These are phyloP conservation scores for Globisporangium emineosum DNA, from an alignment of 352 stramenopile genomes.

Conservation along the genomic window DNA sequence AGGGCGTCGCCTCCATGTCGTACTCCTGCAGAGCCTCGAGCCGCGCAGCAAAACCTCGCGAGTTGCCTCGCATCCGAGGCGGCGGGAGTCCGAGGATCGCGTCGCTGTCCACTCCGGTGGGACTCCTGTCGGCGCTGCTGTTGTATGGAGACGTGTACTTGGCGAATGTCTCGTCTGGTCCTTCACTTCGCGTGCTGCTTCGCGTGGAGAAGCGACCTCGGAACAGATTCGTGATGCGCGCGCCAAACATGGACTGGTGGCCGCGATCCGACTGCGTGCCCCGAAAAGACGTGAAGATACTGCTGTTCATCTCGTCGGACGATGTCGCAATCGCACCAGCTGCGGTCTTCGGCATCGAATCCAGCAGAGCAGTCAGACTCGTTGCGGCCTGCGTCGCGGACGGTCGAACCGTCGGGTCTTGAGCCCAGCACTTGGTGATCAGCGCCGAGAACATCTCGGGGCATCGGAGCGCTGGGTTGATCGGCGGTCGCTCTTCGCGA, in stretches of 20 bases:
- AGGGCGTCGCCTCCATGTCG: slow-evolving; percentile 29
- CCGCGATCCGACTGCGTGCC: slow-evolving; percentile 28
- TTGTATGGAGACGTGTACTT: slow-evolving; percentile 46
- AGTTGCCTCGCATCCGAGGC: slow-evolving; percentile 13
- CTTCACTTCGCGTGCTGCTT: slow-evolving; percentile 32
- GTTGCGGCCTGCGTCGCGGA: slow-evolving; percentile 45
- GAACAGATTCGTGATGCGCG: slow-evolving; percentile 71
- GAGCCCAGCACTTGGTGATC: slow-evolving; percentile 61
- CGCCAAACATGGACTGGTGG: slow-evolving; percentile 35
- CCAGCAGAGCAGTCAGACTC: slow-evolving; percentile 52
- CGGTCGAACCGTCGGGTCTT: slow-evolving; percentile 46
- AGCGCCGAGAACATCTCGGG: slow-evolving; percentile 58
- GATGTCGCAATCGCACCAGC: slow-evolving; percentile 27
- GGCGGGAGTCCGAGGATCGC: slow-evolving; percentile 28
- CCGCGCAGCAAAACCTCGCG: slow-evolving; percentile 31
- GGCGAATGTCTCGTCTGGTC: slow-evolving; percentile 32
- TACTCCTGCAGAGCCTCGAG: slow-evolving; percentile 71
- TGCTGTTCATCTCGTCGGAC: slow-evolving; percentile 51
- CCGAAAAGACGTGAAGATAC: slow-evolving; percentile 52
- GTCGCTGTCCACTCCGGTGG: slow-evolving; percentile 19
- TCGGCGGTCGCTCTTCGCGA: slow-evolving; percentile 46
- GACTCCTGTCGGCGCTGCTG: slow-evolving; percentile 19
- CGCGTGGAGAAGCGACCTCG: slow-evolving; percentile 37
- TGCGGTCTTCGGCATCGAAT: slow-evolving; percentile 41
- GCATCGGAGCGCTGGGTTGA: slow-evolving; percentile 31